Base-by-base conservation (phyloP, 345 rosid species). In the Populus nigra region DNA sequence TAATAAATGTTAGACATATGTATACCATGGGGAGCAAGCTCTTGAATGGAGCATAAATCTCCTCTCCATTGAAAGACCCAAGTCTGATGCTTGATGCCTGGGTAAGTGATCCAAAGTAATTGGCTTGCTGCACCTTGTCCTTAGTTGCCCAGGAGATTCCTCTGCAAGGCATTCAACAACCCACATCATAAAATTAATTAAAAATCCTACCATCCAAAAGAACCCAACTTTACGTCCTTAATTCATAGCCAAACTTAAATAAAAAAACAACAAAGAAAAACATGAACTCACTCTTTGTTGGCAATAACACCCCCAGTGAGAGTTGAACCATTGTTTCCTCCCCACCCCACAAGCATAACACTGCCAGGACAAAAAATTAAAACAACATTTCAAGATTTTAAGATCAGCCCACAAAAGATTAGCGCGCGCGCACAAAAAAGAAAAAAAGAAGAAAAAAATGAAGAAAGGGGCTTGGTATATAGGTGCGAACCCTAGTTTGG, bases 141-240 rank as follows among this genome's bases (percentile, higher is more conserved):
- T 96, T 96, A 6, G 99, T 96, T 23, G 97, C 97, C 99, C 98
- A 96, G 25, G 98, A 93, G 81, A 96, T 92, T 86, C 98, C 99
- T 81, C 99, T 94, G 86, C 20, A 36, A 68, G 66, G 36, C 22
- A 50, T 23, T 59, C 41, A 62, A 15, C 25, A 23, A 31, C 77
- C 72, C 72, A 39, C 35, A 68, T 66, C 68, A 27, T 55, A 29
- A n/a, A 43, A 74, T 35, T 66, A 33, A 75, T 68, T 29, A 16
- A 71, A 23, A 65, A 70, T 33, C n/a, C 12, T 27, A 65, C 71
- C 27, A 69, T 5, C 59, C 25, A 43, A 68, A 62, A 41, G 5
- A 70, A 47, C 31, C 18, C 43, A 29, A 22, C 13, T 49, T 45
- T 47, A 38, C 7, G 20, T 35, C 43, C 71, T 15, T 66, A 55